These are phyloP conservation scores for Botrytis byssoidea DNA, from an alignment of 2,329 filamentous ascomycete species.

Conservation along the genomic window DNA sequence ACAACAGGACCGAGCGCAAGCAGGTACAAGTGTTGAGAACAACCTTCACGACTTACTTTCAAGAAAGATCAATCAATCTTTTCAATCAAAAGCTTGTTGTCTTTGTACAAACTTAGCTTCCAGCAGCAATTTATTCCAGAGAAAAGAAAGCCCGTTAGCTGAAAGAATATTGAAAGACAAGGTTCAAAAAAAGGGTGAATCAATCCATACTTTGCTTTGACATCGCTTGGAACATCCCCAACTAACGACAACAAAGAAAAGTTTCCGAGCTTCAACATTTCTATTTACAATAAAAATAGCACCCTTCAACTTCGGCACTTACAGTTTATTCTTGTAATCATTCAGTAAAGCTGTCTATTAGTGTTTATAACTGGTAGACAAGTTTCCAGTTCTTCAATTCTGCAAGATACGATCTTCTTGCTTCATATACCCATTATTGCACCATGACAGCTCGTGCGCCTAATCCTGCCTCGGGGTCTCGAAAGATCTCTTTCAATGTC, in stretches of 20 bases:
- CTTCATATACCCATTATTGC: neutral
- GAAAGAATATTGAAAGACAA: slow-evolving; percentile 6
- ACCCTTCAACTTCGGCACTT: neutral
- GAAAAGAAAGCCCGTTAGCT: neutral
- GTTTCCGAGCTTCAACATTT: slow-evolving; percentile 4
- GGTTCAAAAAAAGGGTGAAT: slow-evolving; percentile 8
- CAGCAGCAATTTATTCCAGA: neutral
- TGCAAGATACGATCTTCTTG: slow-evolving; percentile 1
- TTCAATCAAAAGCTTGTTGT: neutral
- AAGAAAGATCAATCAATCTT: neutral
- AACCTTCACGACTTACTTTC: neutral
- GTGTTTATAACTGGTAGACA: slow-evolving; percentile 8
- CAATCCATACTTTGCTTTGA: slow-evolving; percentile 19
- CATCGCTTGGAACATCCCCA: slow-evolving; percentile 10
- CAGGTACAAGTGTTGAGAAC: neutral
- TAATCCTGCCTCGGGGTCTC: slow-evolving; percentile 54
- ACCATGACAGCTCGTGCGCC: slow-evolving; percentile 50
- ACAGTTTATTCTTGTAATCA: neutral
- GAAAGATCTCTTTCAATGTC: slow-evolving; percentile 99
- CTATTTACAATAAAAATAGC: slow-evolving; percentile 6
- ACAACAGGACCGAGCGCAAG: slow-evolving; percentile 35
- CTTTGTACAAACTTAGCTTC: neutral
- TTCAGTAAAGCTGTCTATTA: slow-evolving; percentile 1
- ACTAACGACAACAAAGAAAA: slow-evolving; percentile 21
- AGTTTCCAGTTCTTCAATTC: slow-evolving; percentile 5